phyloP scores from a whole-genome alignment of 352 stramenopile species.

The Saprolegnia diclina region DNA sequence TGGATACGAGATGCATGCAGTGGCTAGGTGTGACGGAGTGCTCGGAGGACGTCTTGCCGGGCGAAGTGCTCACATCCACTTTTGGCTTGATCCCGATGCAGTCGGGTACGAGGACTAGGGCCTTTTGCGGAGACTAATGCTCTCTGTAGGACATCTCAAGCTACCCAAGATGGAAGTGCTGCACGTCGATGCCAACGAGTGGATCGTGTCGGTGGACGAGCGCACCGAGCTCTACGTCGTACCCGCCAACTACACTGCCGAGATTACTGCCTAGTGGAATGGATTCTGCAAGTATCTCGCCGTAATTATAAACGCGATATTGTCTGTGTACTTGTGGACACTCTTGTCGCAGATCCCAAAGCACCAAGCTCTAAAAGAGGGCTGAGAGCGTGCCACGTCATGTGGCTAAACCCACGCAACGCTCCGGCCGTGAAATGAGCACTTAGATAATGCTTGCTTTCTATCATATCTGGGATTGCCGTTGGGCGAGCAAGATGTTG shows the following conservation, averaged over 20 bases:
- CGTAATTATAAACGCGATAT: too few relatives aligned
- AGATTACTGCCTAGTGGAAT: not conserved
- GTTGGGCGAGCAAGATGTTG: too few relatives aligned
- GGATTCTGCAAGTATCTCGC: not conserved
- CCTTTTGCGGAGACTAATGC: not conserved
- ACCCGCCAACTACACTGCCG: not conserved
- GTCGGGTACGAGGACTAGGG: slow-evolving; percentile 39
- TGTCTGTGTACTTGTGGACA: too few relatives aligned
- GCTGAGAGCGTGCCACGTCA: too few relatives aligned
- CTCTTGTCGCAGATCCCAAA: too few relatives aligned
- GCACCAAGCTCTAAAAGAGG: too few relatives aligned
- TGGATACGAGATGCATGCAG: not conserved
- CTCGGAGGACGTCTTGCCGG: slow-evolving; percentile 66
- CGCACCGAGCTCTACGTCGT: slow-evolving; percentile 20
- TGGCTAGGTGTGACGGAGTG: slow-evolving; percentile 52
- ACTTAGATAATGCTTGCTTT: too few relatives aligned
- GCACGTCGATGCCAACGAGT: slow-evolving; percentile 15
- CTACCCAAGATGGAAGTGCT: slow-evolving; percentile 20
- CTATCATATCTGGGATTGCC: too few relatives aligned
- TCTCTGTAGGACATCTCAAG: slow-evolving; percentile 12
- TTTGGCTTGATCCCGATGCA: slow-evolving; percentile 71
- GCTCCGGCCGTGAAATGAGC: too few relatives aligned
- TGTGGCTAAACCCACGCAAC: too few relatives aligned
- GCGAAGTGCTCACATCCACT: slow-evolving; percentile 53
- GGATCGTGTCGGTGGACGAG: slow-evolving; percentile 7